Evolutionary conservation across 169 alveolate species (phyloP).

Genomic region (Neospora caninum): DNA sequence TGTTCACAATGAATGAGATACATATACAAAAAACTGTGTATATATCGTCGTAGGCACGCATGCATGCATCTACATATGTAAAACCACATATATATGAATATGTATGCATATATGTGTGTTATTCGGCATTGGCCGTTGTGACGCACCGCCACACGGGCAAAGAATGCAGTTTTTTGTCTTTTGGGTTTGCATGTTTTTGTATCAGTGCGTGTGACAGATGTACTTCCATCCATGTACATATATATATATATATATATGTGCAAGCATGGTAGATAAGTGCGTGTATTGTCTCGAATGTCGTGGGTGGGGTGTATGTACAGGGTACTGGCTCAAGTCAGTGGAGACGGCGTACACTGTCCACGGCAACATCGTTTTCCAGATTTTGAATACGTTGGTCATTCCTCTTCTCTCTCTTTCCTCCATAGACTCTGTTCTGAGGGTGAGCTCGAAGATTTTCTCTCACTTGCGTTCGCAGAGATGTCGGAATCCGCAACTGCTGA

Average conservation of each 20-base stretch:
- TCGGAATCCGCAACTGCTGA: no score
- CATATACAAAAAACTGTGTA: no score
- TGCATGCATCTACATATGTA: background rate
- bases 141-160: no score
- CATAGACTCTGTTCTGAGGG: background rate
- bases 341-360: background rate
- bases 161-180: background rate
- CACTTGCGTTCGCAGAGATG: no score
- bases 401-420: background rate
- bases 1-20: no score
- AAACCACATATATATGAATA: background rate
- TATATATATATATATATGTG: background rate
- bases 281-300: background rate
- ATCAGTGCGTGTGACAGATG: background rate
- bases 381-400: background rate
- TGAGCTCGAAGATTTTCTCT: background rate
- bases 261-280: background rate
- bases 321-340: background rate
- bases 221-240: background rate
- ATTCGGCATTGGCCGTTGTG: no score
- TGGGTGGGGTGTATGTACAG: background rate
- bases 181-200: background rate
- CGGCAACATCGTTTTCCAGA: background rate
- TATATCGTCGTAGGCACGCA: no score
- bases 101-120: background rate